Base-by-base conservation (phyloP, 2,329 filamentous ascomycete species). In the Colletotrichum lindemuthianum region DNA sequence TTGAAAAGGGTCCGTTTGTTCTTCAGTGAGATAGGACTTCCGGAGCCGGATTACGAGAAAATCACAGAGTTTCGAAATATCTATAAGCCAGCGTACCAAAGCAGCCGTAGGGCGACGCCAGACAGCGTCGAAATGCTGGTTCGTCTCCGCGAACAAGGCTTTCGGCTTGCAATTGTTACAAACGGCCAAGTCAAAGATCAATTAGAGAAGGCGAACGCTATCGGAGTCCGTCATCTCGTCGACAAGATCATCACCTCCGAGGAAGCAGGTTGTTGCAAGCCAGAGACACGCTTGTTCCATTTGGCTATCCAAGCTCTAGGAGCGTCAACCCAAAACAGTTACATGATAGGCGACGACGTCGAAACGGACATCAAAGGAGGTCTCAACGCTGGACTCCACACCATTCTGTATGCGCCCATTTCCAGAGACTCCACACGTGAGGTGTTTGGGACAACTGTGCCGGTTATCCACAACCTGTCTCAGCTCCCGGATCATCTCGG, bases 201-300 rank as follows among this genome's bases (percentile, higher is more conserved):
- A 15, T 7, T 33, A 6, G 37, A 33, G n/a, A 61, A 61, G 59
- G 44, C 59, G 13, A 32, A 50, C 1, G 37, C 41, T 8, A 56
- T 61, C 8, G 32, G 59, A 8, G 51, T 55, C 6, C 11, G 8
- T 24, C 51, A 56, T 8, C 59, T 56, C 24, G 59, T 50, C 59
- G 45, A 56, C 51, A 24, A 50, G 24, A 40, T 61, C 51, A n/a
- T 61, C 37, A 45, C 44, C 16, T 61, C 45, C 13, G 51, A 61
- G 24, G 44, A 61, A 37, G 59, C 37, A 11, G 51, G 51, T 5
- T 54, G 36, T 9, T 43, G 24, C 32, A 61, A 56, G 51, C 59
- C 51, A 2, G 51, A 56, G 8, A 43, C 8, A 1, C 9, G 15
- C 8, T 2, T 56, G 1, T 60, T 56, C 15, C 36, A 15, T 2